Conservation (phyloP, 495 filamentous ascomycete species). For the Aspergillus carlsbadensis region DNA sequence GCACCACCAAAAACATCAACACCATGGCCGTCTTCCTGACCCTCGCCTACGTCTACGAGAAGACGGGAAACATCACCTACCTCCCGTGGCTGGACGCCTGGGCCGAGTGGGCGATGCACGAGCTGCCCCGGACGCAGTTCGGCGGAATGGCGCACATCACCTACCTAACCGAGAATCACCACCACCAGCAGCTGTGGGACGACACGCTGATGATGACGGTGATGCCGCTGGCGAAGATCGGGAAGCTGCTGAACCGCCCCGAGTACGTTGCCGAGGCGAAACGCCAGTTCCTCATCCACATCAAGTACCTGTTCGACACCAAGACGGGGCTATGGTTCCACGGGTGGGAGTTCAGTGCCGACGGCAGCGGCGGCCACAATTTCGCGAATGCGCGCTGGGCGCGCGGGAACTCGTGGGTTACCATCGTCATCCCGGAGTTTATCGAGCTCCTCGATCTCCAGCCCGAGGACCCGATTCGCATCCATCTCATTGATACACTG, state of each 20-base stretch:
- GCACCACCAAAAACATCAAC: slow-evolving; percentile 79
- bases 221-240: slow-evolving; percentile 73
- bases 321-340: slow-evolving; percentile 68
- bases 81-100: slow-evolving; percentile 70
- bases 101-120: slow-evolving; percentile 76
- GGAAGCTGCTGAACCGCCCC: slow-evolving; percentile 58
- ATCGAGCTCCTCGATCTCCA: slow-evolving; percentile 62
- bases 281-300: slow-evolving; percentile 67
- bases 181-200: slow-evolving; percentile 65
- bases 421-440: slow-evolving; percentile 72
- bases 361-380: slow-evolving; percentile 58
- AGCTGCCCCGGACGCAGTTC: slow-evolving; percentile 63
- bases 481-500: slow-evolving; percentile 59
- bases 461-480: slow-evolving; percentile 55
- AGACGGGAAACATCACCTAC: slow-evolving; percentile 58
- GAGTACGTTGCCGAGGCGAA: slow-evolving; percentile 73
- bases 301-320: slow-evolving; percentile 70
- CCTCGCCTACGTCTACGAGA: slow-evolving; percentile 68
- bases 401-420: slow-evolving; percentile 66
- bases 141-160: slow-evolving; percentile 76
- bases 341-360: slow-evolving; percentile 65
- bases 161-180: slow-evolving; percentile 60
- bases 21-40: slow-evolving; percentile 74
- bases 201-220: slow-evolving; percentile 84
- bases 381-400: slow-evolving; percentile 71